These are phyloP conservation scores for Globisporangium barbulae DNA, from an alignment of 352 stramenopile species.

Conservation along the genomic window DNA sequence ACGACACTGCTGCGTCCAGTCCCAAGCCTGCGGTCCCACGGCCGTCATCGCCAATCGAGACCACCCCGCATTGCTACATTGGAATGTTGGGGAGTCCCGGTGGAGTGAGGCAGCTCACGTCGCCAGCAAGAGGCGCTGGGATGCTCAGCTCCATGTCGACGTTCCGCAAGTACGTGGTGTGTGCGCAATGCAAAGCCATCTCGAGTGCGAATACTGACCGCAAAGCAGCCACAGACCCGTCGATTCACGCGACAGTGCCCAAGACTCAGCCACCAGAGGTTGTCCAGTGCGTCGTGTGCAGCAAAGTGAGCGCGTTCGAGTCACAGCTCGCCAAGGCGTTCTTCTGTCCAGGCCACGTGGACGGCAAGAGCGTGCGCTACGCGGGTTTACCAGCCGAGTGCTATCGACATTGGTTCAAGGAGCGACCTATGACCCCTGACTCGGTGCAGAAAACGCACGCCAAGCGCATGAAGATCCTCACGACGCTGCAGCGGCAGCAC, in stretches of 20 bases:
- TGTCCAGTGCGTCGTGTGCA: slow-evolving; percentile 17
- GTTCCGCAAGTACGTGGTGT: slow-evolving; percentile 11
- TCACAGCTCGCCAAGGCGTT: slow-evolving; percentile 18
- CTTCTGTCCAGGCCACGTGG: slow-evolving; percentile 15
- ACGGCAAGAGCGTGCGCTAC: slow-evolving; percentile 21
- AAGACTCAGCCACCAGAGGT: background rate
- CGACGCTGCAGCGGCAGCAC: slow-evolving; percentile 21
- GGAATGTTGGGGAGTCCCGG: background rate
- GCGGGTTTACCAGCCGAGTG: slow-evolving; percentile 14
- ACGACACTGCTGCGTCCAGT: background rate
- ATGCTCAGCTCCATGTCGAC: slow-evolving; percentile 2
- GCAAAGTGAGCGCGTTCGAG: slow-evolving; percentile 19
- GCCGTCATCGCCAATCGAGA: background rate
- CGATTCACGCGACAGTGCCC: background rate
- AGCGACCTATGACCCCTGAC: background rate
- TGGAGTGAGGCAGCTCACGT: slow-evolving; percentile 1
- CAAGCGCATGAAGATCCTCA: slow-evolving; percentile 20
- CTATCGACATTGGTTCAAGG: slow-evolving; percentile 26
- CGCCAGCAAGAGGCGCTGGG: background rate
- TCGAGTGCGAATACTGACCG: background rate
- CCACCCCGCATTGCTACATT: slow-evolving; percentile 9
- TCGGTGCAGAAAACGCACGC: slow-evolving; percentile 14
- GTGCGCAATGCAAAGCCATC: slow-evolving; percentile 7
- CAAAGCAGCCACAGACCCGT: background rate
- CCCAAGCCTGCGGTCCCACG: background rate